phyloP scores from a whole-genome alignment of 805 yeast species.

The Yamadazyma sp. region DNA sequence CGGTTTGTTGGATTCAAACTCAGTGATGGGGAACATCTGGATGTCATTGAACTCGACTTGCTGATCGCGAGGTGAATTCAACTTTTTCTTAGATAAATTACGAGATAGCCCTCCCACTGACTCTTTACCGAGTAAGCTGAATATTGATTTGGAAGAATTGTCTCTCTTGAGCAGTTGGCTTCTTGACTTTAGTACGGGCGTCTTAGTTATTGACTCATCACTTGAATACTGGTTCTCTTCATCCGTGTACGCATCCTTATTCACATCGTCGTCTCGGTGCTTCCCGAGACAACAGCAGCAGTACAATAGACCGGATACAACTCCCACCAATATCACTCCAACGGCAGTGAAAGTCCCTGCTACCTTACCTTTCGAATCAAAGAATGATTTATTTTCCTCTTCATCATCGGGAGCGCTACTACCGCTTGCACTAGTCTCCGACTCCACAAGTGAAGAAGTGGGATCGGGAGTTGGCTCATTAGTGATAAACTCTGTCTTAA shows the following conservation, averaged over 20 bases:
- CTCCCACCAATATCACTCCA: slow-evolving; percentile 56
- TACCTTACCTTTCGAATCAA: slow-evolving; percentile 70
- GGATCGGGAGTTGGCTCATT: slow-evolving; percentile 7
- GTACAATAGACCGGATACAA: slow-evolving; percentile 43
- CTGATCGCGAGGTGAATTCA: slow-evolving; percentile 14
- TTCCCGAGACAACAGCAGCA: slow-evolving; percentile 29
- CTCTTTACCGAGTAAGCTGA: slow-evolving; percentile 21
- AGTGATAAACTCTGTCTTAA: slow-evolving; percentile 20
- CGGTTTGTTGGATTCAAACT: slow-evolving; percentile 22
- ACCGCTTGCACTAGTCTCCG: slow-evolving; percentile 8
- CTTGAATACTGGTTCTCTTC: slow-evolving; percentile 40
- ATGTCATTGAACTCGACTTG: slow-evolving; percentile 17
- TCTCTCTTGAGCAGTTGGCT: slow-evolving; percentile 27
- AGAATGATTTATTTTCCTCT: slow-evolving; percentile 44
- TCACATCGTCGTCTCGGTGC: slow-evolving; percentile 9
- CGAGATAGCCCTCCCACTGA: slow-evolving; percentile 23
- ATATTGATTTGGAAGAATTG: slow-evolving; percentile 35
- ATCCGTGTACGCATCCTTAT: slow-evolving; percentile 31
- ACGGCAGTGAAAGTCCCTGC: slow-evolving; percentile 85
- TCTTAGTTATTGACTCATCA: slow-evolving; percentile 19
- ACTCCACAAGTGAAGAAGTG: background rate
- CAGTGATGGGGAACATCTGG: slow-evolving; percentile 37
- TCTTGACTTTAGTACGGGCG: slow-evolving; percentile 13
- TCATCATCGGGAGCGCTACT: background rate
- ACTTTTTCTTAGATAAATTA: slow-evolving; percentile 30